Conservation (phyloP, 768 basidiomycete genomes). For the Pisolithus microcarpus region DNA sequence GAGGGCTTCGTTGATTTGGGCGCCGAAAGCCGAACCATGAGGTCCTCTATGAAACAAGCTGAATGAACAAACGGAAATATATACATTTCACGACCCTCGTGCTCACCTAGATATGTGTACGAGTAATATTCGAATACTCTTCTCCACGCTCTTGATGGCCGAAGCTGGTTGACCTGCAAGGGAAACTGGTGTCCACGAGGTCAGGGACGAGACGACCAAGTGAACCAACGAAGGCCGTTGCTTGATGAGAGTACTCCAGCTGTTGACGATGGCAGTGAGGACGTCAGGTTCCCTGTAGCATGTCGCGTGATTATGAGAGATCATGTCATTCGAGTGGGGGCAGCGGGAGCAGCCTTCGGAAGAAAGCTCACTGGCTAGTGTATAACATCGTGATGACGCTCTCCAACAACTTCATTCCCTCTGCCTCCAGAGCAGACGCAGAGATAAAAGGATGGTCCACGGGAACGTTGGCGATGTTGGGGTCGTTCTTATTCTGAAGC, state of each 20-base stretch:
- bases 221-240: slow-evolving; percentile 67
- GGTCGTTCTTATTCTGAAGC: slow-evolving; percentile 85
- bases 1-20: slow-evolving; percentile 73
- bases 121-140: slow-evolving; percentile 74
- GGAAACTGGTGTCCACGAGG: slow-evolving; percentile 76
- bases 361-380: slow-evolving; percentile 60
- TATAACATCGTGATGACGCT: slow-evolving; percentile 69
- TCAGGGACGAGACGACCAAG: slow-evolving; percentile 66
- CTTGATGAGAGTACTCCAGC: slow-evolving; percentile 73
- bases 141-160: slow-evolving; percentile 81
- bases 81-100: background rate
- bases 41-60: slow-evolving; percentile 37
- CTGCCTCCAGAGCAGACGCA: slow-evolving; percentile 66
- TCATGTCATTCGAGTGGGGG: background rate
- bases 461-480: slow-evolving; percentile 78
- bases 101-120: slow-evolving; percentile 73
- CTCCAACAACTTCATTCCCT: slow-evolving; percentile 80
- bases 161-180: slow-evolving; percentile 51
- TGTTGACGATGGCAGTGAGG: slow-evolving; percentile 80
- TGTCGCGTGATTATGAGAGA: slow-evolving; percentile 2
- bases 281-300: slow-evolving; percentile 65
- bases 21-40: slow-evolving; percentile 50
- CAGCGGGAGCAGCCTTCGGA: background rate
- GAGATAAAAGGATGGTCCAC: slow-evolving; percentile 85
- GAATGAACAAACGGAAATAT: slow-evolving; percentile 9